Evolutionary conservation across 1,139 yeast species (phyloP).

Genomic region (Diutina neorugosa): DNA sequence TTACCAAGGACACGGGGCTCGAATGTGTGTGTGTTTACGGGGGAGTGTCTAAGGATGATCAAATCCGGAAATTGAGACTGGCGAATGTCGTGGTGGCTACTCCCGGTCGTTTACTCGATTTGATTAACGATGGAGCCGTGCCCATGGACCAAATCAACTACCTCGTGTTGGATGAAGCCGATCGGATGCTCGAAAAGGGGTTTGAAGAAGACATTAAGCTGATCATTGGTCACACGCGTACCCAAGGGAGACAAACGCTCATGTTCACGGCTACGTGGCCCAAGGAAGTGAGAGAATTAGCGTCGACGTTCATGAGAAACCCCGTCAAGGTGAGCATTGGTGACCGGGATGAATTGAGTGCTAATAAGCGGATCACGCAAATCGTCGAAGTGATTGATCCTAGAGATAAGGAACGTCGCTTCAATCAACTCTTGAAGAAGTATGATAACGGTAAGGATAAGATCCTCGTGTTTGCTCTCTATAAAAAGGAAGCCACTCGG

Average conservation of each 20-base stretch:
- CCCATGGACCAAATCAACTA: conserved; percentile 59
- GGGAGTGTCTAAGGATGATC: conserved; percentile 94
- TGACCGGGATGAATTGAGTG: conserved; percentile 84
- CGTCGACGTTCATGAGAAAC: conserved; percentile 67
- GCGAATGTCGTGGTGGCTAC: conserved; percentile 86
- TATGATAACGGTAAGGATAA: conserved; percentile 72
- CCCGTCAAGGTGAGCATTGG: conserved; percentile 92
- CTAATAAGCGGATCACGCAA: conserved; percentile 89
- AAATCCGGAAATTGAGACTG: conserved; percentile 50
- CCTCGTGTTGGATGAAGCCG: conserved; percentile 93
- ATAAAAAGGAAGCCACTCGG: conserved; percentile 92
- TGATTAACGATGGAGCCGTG: conserved; percentile 79
- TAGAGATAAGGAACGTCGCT: conserved; percentile 62
- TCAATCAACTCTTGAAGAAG: conserved; percentile 59
- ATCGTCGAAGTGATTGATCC: conserved; percentile 89
- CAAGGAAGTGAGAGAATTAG: conserved; percentile 84
- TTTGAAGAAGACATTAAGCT: conserved; percentile 91
- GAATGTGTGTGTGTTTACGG: conserved; percentile 86
- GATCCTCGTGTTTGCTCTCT: conserved; percentile 82
- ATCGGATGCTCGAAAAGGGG: conserved; percentile 92
- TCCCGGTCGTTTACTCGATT: conserved; percentile 90
- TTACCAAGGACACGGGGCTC: conserved; percentile 47
- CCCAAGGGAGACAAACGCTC: conserved; percentile 57
- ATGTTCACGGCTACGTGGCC: conserved; percentile 93
- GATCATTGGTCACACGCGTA: conserved; percentile 49